These are phyloP conservation scores for Dissoconium aciculare DNA, from an alignment of 2,329 filamentous ascomycete species.

Conservation along the genomic window DNA sequence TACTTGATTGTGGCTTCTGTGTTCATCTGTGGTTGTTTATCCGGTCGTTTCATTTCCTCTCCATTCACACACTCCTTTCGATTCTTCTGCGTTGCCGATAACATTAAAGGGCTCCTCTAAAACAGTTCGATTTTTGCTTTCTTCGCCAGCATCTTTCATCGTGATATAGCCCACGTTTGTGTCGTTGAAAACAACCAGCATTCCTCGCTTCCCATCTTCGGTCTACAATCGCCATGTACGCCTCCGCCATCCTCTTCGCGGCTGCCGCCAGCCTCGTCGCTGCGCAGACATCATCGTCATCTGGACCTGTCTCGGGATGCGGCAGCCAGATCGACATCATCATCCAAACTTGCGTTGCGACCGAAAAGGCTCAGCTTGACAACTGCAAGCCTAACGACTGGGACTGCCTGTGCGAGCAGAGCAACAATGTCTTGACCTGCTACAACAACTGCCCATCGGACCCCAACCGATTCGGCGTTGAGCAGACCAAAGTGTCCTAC, in stretches of 20 bases:
- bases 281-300: slow-evolving; percentile 25
- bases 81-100: too few species aligned
- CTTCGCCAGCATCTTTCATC: too few species aligned
- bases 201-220: too few species aligned
- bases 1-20: too few species aligned
- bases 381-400: slow-evolving; percentile 36
- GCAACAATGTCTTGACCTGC: slow-evolving; percentile 33
- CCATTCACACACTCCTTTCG: too few species aligned
- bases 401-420: slow-evolving; percentile 44
- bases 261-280: slow-evolving; percentile 21
- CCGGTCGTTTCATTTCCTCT: too few species aligned
- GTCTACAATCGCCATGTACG: too few species aligned
- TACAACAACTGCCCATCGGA: slow-evolving; percentile 48
- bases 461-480: slow-evolving; percentile 21
- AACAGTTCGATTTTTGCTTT: too few species aligned
- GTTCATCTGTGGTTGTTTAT: too few species aligned
- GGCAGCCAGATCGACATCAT: slow-evolving; percentile 29
- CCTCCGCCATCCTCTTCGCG: not conserved
- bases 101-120: too few species aligned
- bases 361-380: slow-evolving; percentile 29
- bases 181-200: too few species aligned
- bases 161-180: too few species aligned
- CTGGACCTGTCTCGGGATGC: slow-evolving; percentile 19
- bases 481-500: slow-evolving; percentile 23
- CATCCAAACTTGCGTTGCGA: slow-evolving; percentile 34